A percentile compares a stretch with the other conserved stretches of the same genome.
phyloP scores from a whole-genome alignment of 2,329 filamentous ascomycete genomes.

The Stromatinia cepivora region DNA sequence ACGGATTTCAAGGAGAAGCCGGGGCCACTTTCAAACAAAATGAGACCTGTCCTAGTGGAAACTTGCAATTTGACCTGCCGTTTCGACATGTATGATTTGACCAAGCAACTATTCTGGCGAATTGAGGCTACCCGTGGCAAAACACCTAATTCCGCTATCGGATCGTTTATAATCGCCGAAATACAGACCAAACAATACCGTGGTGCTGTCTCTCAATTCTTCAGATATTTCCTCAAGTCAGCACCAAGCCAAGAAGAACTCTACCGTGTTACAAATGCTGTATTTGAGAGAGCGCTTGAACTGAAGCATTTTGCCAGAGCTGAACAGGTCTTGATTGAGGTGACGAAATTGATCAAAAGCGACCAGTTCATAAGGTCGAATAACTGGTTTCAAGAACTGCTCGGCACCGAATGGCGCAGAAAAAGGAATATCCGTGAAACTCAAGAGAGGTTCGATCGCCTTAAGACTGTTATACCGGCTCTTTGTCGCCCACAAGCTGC shows the following conservation, averaged over 20 bases:
- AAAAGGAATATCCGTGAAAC: slow-evolving; percentile 33
- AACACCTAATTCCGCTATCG: not conserved
- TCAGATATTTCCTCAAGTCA: slow-evolving; percentile 13
- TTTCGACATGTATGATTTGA: slow-evolving; percentile 30
- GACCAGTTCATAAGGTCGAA: slow-evolving; percentile 29
- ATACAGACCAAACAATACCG: slow-evolving; percentile 30
- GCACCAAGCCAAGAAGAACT: slow-evolving; percentile 30
- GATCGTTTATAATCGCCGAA: slow-evolving; percentile 30
- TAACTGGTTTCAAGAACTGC: slow-evolving; percentile 34
- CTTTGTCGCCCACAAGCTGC: slow-evolving; percentile 32
- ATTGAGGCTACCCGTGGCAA: slow-evolving; percentile 26
- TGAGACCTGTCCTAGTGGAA: slow-evolving; percentile 28
- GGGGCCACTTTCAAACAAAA: slow-evolving; percentile 19
- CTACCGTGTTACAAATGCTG: slow-evolving; percentile 26
- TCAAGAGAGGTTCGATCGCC: slow-evolving; percentile 34
- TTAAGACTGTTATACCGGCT: slow-evolving; percentile 26
- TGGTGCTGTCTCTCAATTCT: slow-evolving; percentile 15
- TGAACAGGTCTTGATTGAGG: slow-evolving; percentile 33
- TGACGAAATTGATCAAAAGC: slow-evolving; percentile 30
- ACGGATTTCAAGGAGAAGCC: slow-evolving; percentile 32
- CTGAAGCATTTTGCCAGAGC: slow-evolving; percentile 27
- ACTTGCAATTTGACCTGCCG: slow-evolving; percentile 32
- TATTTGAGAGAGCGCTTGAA: slow-evolving; percentile 33
- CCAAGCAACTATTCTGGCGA: slow-evolving; percentile 32
- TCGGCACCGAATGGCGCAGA: slow-evolving; percentile 37